These are phyloP conservation scores for Eucalyptus albens DNA, from an alignment of 345 rosid genomes.

Conservation along the genomic window DNA sequence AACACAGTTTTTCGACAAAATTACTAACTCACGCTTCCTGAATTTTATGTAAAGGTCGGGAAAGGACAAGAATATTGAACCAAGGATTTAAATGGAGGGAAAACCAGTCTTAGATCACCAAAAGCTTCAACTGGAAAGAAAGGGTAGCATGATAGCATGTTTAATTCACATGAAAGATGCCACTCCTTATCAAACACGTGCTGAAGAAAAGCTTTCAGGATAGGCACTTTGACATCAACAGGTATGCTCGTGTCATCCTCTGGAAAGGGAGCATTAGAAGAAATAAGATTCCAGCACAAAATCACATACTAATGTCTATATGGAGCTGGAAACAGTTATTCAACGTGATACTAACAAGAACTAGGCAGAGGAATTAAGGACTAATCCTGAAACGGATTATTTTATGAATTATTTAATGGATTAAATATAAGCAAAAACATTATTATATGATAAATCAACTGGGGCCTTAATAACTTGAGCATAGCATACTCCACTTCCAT, in stretches of 20 bases:
- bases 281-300: not conserved
- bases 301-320: not conserved
- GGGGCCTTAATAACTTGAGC: not conserved
- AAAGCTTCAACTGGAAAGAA: not conserved
- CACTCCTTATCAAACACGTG: conserved; percentile 65
- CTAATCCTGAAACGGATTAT: not conserved
- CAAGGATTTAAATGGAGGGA: not conserved
- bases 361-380: not conserved
- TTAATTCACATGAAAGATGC: conserved; percentile 81
- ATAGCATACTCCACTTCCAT: not conserved
- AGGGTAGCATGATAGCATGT: not conserved
- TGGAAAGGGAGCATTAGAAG: conserved; percentile 12
- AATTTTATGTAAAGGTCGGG: too few species aligned
- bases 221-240: conserved; percentile 17
- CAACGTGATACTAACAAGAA: not conserved
- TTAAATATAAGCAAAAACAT: too few species aligned
- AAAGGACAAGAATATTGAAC: not conserved
- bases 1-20: not conserved
- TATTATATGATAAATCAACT: not conserved
- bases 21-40: not conserved
- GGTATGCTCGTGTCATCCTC: conserved; percentile 98
- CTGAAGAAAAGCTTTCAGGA: conserved; percentile 54
- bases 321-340: not conserved
- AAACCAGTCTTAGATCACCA: not conserved
- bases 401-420: not conserved